Base-by-base conservation (phyloP, 305 asterid genomes). In the Withania somnifera region DNA sequence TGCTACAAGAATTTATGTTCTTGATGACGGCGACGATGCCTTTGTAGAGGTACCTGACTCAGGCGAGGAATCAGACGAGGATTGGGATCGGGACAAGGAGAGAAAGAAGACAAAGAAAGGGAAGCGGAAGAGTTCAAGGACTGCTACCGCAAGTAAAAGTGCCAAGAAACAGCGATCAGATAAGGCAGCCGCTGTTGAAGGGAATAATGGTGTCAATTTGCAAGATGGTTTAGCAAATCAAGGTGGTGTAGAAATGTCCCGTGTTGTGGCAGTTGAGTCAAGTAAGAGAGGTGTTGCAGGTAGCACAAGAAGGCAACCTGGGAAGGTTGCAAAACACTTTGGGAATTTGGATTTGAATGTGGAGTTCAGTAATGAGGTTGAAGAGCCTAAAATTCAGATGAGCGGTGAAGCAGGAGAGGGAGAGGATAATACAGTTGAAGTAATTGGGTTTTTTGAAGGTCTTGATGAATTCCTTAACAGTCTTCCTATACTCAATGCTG, bases 381-480 rank as follows among this genome's bases (percentile, higher is more conserved):
- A 93, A 88, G 99, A 96, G 88, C 91, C 93, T n/a, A n/a, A n/a
- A n/a, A n/a, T n/a, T n/a, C n/a, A n/a, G n/a, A n/a, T n/a, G n/a
- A n/a, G n/a, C n/a, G n/a, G n/a, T 78, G 97, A 93, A 78, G 79
- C 93, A 7, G 88, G 87, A 69, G 90, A 92, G 8, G 94, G 97
- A 52, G 96, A 86, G 86, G 99, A 94, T 71, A 97, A 91, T 45
- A 94, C 89, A 82, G 90, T 96, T 61, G 99, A 95, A 88, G 99
- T 97, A 73, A 88, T 85, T 80, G 99, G 92, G 69, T 96, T 96
- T 67, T 96, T 96, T 79, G 99, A 96, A 88, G 99, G 99, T n/a
- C 98, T 96, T 83, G 99, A 96, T 88, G 99, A 96, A 63, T 94
- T 93, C 87, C 90, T 96, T 2, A 94, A 90, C 90, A 92, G 93